Percentiles rank a stretch among this genome's conserved stretches.
Conservation (phyloP, 495 filamentous ascomycete species). For the Aspergillus hancockii region DNA sequence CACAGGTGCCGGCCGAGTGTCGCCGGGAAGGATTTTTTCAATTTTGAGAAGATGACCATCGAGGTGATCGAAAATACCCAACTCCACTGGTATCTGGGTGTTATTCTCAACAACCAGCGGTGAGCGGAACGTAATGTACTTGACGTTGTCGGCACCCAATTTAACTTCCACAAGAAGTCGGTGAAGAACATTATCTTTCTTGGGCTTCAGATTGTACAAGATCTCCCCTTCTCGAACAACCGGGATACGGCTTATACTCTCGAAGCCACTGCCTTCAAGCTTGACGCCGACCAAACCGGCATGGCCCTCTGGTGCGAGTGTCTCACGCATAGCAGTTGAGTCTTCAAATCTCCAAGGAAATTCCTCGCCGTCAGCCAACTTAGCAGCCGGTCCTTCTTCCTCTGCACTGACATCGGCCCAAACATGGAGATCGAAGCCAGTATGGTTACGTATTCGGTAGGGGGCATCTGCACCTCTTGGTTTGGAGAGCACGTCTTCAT, state of each 20-base stretch:
- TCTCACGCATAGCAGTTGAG: constrained; percentile 90
- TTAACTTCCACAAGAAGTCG: constrained; percentile 89
- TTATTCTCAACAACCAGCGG: constrained; percentile 97
- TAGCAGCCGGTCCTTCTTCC: constrained; percentile 68
- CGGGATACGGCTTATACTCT: constrained; percentile 81
- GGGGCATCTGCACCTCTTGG: constrained; percentile 89
- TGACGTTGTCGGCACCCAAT: constrained; percentile 88
- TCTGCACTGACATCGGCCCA: constrained; percentile 71
- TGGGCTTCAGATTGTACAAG: constrained; percentile 80
- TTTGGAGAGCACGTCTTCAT: constrained; percentile 92
- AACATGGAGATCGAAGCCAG: constrained; percentile 84
- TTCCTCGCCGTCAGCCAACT: constrained; percentile 85
- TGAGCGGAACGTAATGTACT: constrained; percentile 95
- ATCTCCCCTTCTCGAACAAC: constrained; percentile 93
- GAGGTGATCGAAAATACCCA: constrained; percentile 87
- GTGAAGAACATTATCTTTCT: constrained; percentile 81
- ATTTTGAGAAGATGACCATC: constrained; percentile 94
- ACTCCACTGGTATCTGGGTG: constrained; percentile 92
- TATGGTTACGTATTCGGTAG: constrained; percentile 92
- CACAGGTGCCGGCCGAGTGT: constrained; percentile 86
- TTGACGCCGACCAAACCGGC: constrained; percentile 75
- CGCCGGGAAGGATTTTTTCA: constrained; percentile 93
- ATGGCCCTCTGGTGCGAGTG: constrained; percentile 77
- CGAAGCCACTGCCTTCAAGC: constrained; percentile 91
- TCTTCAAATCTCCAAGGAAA: constrained; percentile 95